Conservation (phyloP, 75 land plant species). For the Pseudotsuga menziesii region DNA sequence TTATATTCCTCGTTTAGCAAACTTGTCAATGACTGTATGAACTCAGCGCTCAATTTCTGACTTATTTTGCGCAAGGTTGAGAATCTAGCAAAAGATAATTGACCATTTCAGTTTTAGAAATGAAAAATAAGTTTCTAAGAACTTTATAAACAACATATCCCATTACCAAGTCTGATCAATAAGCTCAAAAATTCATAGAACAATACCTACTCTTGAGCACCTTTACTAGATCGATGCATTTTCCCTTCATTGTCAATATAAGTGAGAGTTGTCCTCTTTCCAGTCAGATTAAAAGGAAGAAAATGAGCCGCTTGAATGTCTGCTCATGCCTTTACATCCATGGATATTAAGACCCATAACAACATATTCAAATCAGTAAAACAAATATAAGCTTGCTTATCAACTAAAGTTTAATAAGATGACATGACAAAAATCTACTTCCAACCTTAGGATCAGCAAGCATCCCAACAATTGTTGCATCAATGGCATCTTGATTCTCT, state of each 20-base stretch:
- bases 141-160: background rate
- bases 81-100: slow-evolving; percentile 40
- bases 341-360: slow-evolving; percentile 11
- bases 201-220: slow-evolving; percentile 96
- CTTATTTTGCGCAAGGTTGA: slow-evolving; percentile 83
- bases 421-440: background rate
- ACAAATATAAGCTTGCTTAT: background rate
- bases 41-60: slow-evolving; percentile 77
- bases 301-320: slow-evolving; percentile 88
- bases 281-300: slow-evolving; percentile 97
- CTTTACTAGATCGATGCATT: slow-evolving; percentile 95
- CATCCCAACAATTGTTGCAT: slow-evolving; percentile 78
- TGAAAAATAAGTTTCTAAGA: background rate
- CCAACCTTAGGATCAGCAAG: slow-evolving; percentile 94
- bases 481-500: slow-evolving; percentile 97
- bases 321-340: slow-evolving; percentile 68
- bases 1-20: slow-evolving; percentile 93
- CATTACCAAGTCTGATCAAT: slow-evolving; percentile 23
- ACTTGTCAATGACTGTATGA: slow-evolving; percentile 92
- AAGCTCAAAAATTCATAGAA: slow-evolving; percentile 65
- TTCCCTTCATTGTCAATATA: slow-evolving; percentile 76
- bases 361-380: background rate
- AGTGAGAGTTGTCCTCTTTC: slow-evolving; percentile 92
- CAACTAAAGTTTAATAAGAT: background rate
- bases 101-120: background rate